Evolutionary conservation across 1,139 yeast species (phyloP), one percentile per base, ranked within the genome.

Genomic region (Yamadazyma spencermartinsiae): DNA sequence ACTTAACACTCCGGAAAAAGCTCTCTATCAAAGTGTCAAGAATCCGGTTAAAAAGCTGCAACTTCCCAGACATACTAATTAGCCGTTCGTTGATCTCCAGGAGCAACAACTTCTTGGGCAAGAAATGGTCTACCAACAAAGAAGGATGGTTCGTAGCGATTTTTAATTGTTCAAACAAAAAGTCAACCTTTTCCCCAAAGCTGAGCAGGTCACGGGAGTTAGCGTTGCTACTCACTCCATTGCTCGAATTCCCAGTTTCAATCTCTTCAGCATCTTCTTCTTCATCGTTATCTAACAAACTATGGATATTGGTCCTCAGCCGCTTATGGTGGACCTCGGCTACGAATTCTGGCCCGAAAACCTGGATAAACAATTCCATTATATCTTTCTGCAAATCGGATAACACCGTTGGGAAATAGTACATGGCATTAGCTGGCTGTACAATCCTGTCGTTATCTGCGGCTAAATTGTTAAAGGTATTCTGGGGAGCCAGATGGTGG

Each of bases 101-200:
- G 29, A 82, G 60, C 14, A 85, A 55, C 42, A 84, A 62, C 41
- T 81, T 80, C 45, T 80, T 77, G 10, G 92, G 88, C 54, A 84
- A 80, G 50, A 80, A 84, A 55, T 85, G 92, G 50, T 83, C 86
- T 24, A 84, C 89, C 29, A 84, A 55, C 32, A 84, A 61, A 28
- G 83, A 79, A 1, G 90, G 88, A 55, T 85, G 89, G 49, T 75
- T 78, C 2, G 74, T 66, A 0, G 82, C 63, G 14, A 73, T 68
- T 23, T 66, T 55, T 8, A 82, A 55, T 49, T 78, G 82, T 9
- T 75, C 72, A 37, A 71, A 68, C 19, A 84, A 63, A 31, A 80
- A 53, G 15, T 42, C 45, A 14, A 47, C 35, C 26, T 47, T 42
- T 17, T 47, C 51, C 13, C 38, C 35, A 24, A 41, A 44, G 3